phyloP scores from a whole-genome alignment of 2,329 filamentous ascomycete genomes.

The Helminthosporium solani region DNA sequence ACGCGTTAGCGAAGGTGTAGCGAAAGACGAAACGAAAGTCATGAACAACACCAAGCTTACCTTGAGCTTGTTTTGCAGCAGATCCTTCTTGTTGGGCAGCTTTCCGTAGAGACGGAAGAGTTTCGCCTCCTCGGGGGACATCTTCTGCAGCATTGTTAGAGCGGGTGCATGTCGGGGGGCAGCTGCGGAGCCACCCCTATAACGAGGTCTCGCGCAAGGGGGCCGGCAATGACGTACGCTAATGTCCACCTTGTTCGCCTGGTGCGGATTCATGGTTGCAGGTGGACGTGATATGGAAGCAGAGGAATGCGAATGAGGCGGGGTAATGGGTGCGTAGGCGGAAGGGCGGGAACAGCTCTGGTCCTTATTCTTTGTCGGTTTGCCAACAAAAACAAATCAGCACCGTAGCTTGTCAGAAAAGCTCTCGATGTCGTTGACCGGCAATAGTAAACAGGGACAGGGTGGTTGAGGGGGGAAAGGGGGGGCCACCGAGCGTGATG shows the following conservation, averaged over 20 bases:
- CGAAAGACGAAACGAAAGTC: not conserved
- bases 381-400: conserved; percentile 18
- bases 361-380: conserved; percentile 35
- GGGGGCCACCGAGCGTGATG: conserved; percentile 22
- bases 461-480: conserved; percentile 25
- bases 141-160: conserved; percentile 60
- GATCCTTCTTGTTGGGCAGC: conserved; percentile 91
- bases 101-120: conserved; percentile 98
- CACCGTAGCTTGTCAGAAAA: conserved; percentile 21
- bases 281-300: conserved; percentile 10
- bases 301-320: conserved; percentile 17
- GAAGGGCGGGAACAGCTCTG: conserved; percentile 7
- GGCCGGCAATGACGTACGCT: conserved; percentile 64
- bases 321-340: conserved; percentile 3
- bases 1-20: conserved; percentile 1
- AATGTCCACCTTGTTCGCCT: conserved; percentile 98
- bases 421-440: conserved; percentile 20
- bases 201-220: conserved; percentile 16
- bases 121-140: conserved; percentile 92
- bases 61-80: conserved; percentile 97
- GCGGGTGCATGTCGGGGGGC: not conserved
- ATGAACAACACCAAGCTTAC: conserved; percentile 39
- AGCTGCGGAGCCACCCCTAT: conserved; percentile 9
- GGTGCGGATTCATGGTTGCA: conserved; percentile 81
- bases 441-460: conserved; percentile 34